phyloP scores from a whole-genome alignment of 2,329 filamentous ascomycete species.

The Clonostachys rosea region DNA sequence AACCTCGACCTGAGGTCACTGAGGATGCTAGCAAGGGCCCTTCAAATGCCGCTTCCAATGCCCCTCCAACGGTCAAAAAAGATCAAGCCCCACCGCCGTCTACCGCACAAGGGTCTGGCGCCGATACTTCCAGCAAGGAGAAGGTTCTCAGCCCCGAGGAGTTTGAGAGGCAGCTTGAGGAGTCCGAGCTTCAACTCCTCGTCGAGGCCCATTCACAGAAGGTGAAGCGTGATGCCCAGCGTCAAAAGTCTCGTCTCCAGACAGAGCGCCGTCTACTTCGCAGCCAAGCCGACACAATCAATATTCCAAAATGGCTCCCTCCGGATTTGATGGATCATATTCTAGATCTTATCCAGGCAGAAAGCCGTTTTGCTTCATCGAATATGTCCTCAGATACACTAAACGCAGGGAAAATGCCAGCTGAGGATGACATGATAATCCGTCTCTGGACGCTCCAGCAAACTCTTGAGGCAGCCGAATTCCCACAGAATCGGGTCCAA shows the following conservation, averaged over 20 bases:
- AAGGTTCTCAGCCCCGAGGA: slow-evolving; percentile 74
- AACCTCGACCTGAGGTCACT: slow-evolving; percentile 57
- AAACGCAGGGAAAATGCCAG: slow-evolving; percentile 46
- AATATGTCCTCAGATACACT: slow-evolving; percentile 39
- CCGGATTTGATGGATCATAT: slow-evolving; percentile 74
- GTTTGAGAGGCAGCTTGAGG: slow-evolving; percentile 83
- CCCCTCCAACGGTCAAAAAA: slow-evolving; percentile 16
- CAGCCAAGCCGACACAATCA: slow-evolving; percentile 69
- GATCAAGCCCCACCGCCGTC: slow-evolving; percentile 19
- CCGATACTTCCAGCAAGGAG: slow-evolving; percentile 10
- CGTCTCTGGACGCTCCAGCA: slow-evolving; percentile 83
- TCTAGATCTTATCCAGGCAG: slow-evolving; percentile 65
- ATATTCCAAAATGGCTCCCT: slow-evolving; percentile 74
- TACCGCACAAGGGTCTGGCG: slow-evolving; percentile 7
- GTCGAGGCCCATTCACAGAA: slow-evolving; percentile 82
- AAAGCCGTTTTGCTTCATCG: slow-evolving; percentile 53
- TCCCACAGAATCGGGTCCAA: slow-evolving; percentile 59
- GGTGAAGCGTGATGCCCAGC: slow-evolving; percentile 70
- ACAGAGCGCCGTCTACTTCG: slow-evolving; percentile 82
- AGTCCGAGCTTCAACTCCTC: slow-evolving; percentile 81
- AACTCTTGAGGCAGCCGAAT: slow-evolving; percentile 64
- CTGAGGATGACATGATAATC: slow-evolving; percentile 73
- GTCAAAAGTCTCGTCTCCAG: slow-evolving; percentile 73
- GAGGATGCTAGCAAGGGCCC: slow-evolving; percentile 15
- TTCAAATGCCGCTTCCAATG: slow-evolving; percentile 15